Conservation (phyloP, 306 rosid species). For the Rosa rugosa region DNA sequence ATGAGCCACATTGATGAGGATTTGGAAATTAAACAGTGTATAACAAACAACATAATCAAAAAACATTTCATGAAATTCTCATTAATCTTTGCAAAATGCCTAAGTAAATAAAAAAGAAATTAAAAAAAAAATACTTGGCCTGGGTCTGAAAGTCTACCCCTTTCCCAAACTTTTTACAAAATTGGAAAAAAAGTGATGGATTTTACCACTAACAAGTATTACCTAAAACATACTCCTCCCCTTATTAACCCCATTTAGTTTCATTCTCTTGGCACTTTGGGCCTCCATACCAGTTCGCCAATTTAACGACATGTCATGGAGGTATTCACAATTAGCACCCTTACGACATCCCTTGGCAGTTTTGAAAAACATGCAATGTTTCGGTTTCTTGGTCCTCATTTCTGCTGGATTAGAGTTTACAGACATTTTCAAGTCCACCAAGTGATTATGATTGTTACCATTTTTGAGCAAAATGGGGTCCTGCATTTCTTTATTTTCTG, state of each 20-base stretch:
- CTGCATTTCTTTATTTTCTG: conserved; percentile 39
- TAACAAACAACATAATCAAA: too few species aligned
- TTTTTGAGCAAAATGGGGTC: conserved; percentile 31
- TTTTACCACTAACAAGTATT: not conserved
- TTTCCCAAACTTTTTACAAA: not conserved
- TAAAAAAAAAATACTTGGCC: not conserved
- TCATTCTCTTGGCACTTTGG: conserved; percentile 54
- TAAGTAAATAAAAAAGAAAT: not conserved
- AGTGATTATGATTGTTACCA: conserved; percentile 39
- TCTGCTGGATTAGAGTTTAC: conserved; percentile 37
- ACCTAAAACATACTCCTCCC: conserved; percentile 21
- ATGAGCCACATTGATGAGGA: too few species aligned
- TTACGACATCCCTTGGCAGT: conserved; percentile 66
- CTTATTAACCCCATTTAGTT: conserved; percentile 35
- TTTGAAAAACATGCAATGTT: conserved; percentile 63
- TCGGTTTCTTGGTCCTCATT: conserved; percentile 43
- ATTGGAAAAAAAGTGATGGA: not conserved
- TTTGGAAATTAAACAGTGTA: too few species aligned
- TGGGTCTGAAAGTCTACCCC: not conserved
- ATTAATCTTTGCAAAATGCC: not conserved
- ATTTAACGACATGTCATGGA: conserved; percentile 44
- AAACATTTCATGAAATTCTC: not conserved
- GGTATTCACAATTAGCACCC: conserved; percentile 55
- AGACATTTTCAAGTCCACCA: conserved; percentile 39
- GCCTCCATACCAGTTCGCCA: conserved; percentile 32